Evolutionary conservation across 2,329 filamentous ascomycete species (phyloP).

Genomic region (Thermoascus crustaceus): DNA sequence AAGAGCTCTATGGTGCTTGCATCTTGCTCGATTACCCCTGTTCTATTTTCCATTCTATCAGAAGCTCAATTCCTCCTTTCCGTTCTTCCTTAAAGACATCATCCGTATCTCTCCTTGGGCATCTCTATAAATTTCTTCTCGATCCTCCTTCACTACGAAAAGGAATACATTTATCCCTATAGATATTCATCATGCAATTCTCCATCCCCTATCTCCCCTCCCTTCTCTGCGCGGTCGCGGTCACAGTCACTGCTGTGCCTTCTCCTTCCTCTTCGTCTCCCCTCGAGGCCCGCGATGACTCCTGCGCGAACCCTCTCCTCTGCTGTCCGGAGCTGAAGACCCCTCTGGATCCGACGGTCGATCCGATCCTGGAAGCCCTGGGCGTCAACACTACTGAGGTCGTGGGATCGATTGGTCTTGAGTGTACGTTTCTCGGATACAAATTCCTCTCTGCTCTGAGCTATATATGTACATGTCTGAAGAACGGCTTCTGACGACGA

Average conservation of each 20-base stretch:
- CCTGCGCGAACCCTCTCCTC: constrained; percentile 1
- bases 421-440: not conserved
- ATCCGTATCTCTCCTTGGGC: not conserved
- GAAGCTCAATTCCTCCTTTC: too few relatives aligned
- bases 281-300: not conserved
- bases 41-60: too few relatives aligned
- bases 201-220: not conserved
- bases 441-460: not conserved
- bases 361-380: not conserved
- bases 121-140: not conserved
- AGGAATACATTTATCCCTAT: not conserved
- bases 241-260: not conserved
- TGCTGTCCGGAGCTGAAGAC: not conserved
- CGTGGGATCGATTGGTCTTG: not conserved
- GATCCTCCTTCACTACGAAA: not conserved
- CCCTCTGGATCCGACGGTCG: not conserved
- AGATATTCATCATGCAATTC: not conserved
- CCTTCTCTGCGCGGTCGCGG: not conserved
- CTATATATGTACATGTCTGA: too few relatives aligned
- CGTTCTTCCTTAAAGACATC: too few relatives aligned
- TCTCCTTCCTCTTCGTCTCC: too few relatives aligned
- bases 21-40: not conserved
- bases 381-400: not conserved
- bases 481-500: too few relatives aligned
- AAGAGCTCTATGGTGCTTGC: too few relatives aligned